Evolutionary conservation across 768 basidiomycete genomes (phyloP), one percentile per base, ranked within the genome.

Genomic region (Lactifluus subvellereus): DNA sequence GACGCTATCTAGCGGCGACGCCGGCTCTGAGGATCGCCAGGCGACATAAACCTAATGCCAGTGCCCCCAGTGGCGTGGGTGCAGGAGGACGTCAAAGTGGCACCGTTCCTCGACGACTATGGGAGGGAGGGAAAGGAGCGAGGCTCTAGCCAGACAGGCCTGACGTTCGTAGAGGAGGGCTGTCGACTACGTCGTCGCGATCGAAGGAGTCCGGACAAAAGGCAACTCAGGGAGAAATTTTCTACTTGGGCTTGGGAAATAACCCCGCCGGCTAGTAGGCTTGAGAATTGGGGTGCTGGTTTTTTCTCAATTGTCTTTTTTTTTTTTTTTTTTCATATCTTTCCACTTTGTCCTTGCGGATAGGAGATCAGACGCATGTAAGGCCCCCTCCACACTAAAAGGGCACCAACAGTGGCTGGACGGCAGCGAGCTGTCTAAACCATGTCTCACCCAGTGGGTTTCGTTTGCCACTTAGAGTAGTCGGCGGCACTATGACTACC

Each of bases 41-140:
- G 33, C 16, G 38, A 22, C 32, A 9, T 53, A 8, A 22, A 45
- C 42, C 50, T 35, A 45, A 27, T 43, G 51, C 40, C 50, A 32
- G 32, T 50, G 37, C 57, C 47, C n/a, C 43, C 18, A 50, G 42
- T 59, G 58, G 58, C 58, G 49, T 59, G 27, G 57, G 27, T 27
- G 27, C 18, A 27, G 16, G 9, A 18, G 18, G 48, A 50, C 38
- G 27, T 43, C 38, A 43, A 22, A 43, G 50, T 43, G 11, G 30
- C 40, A 30, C 40, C 1, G 14, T 38, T 42, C 20, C 33, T 8
- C 20, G 20, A 14, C 40, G 30, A 43, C 27, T 27, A 7, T 13
- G 20, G 38, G 35, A 18, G 32, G 11, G 27, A 14, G 13, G 16
- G 37, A 9, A 27, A 22, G 11, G 6, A 8, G 22, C 20, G 9